Evolutionary conservation across 306 rosid genomes (phyloP).

Genomic region (Trifolium repens): DNA sequence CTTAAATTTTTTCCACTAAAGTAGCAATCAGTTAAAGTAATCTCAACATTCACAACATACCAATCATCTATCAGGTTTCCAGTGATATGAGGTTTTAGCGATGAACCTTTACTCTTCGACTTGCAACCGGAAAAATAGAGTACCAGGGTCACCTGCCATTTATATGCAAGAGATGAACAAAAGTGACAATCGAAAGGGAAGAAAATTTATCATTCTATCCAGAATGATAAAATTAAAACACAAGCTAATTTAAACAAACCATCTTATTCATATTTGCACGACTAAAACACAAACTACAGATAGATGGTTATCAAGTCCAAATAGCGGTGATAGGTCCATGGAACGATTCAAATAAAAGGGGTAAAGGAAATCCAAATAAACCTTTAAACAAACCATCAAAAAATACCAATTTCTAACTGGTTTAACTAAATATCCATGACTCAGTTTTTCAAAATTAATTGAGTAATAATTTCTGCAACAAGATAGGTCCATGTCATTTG

Average conservation of each 20-base stretch:
- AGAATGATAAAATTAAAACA: conserved; percentile 4
- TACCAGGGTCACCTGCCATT: conserved; percentile 66
- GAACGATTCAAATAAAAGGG: conserved; percentile 14
- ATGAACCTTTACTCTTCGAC: conserved; percentile 71
- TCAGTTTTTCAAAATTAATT: background rate
- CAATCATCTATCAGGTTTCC: conserved; percentile 81
- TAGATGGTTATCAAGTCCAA: conserved; percentile 7
- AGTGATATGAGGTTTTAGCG: conserved; percentile 75
- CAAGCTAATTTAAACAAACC: conserved; percentile 12
- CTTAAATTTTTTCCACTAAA: conserved; percentile 1
- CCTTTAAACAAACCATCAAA: background rate
- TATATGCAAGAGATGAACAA: conserved; percentile 37
- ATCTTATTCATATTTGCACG: background rate
- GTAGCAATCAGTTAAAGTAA: conserved; percentile 26
- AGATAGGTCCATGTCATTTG: too few relatives aligned
- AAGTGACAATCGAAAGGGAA: conserved; percentile 26
- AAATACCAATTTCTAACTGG: background rate
- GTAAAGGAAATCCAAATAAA: background rate
- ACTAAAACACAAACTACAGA: conserved; percentile 2
- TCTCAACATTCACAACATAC: conserved; percentile 52
- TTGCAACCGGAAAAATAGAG: conserved; percentile 73
- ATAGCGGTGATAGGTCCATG: background rate
- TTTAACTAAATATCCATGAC: background rate
- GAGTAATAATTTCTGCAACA: conserved; percentile 10
- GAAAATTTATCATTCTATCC: conserved; percentile 6